phyloP scores from a whole-genome alignment of 345 rosid genomes.

The Sonneratia alba region DNA sequence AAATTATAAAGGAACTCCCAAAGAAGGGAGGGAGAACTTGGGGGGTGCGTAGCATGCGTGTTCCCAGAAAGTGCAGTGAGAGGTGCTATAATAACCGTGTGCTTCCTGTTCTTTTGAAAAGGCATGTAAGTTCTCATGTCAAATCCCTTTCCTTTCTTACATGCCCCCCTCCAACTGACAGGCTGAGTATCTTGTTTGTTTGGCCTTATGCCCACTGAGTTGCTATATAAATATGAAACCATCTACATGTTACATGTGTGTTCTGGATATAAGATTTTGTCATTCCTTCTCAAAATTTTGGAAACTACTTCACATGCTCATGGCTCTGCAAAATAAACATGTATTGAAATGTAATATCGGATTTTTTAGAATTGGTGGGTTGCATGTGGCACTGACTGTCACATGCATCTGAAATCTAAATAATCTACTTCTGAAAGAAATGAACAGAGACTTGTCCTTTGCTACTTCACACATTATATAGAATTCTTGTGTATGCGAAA shows the following conservation, averaged over 20 bases:
- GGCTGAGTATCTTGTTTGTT: background rate
- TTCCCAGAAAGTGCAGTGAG: slow-evolving; percentile 90
- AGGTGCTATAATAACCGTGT: slow-evolving; percentile 80
- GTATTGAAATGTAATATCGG: background rate
- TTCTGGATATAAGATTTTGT: background rate
- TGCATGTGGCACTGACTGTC: background rate
- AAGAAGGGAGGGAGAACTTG: slow-evolving; percentile 50
- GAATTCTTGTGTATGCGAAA: background rate
- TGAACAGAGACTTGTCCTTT: background rate
- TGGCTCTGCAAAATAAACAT: background rate
- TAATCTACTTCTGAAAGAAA: background rate
- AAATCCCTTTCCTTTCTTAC: slow-evolving; percentile 1
- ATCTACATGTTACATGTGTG: background rate
- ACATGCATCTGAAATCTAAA: background rate
- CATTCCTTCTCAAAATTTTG: background rate
- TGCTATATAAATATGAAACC: background rate
- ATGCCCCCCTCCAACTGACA: background rate
- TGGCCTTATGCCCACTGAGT: background rate
- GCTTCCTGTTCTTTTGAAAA: slow-evolving; percentile 87
- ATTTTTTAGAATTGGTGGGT: background rate
- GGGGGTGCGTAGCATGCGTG: slow-evolving; percentile 66
- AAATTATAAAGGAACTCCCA: slow-evolving; percentile 78
- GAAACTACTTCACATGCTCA: background rate
- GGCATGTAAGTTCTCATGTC: slow-evolving; percentile 87
- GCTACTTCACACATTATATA: background rate